A percentile compares a stretch with the other conserved stretches of the same genome.
Evolutionary conservation across 179 eudicot genomes (phyloP).

Genomic region (Silene noctiflora): DNA sequence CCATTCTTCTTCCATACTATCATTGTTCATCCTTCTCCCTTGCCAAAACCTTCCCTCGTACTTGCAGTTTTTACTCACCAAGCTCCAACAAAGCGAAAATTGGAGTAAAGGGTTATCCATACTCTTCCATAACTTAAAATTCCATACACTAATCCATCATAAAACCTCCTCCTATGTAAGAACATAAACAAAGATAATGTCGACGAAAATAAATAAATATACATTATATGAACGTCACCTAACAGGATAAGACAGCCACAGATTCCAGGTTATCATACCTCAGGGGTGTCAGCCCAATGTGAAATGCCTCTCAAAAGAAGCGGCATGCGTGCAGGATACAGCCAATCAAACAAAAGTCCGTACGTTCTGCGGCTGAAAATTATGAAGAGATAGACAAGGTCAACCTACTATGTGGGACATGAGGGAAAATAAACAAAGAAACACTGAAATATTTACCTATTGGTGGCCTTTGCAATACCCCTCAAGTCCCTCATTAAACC

Average conservation of each 20-base stretch:
- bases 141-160: neutral
- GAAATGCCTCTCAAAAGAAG: constrained; percentile 85
- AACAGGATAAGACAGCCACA: neutral
- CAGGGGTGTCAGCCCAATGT: constrained; percentile 98
- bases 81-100: neutral
- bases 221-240: constrained; percentile 1
- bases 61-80: neutral
- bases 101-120: neutral
- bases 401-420: constrained; percentile 8
- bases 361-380: constrained; percentile 80
- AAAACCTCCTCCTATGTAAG: neutral
- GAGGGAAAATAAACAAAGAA: neutral
- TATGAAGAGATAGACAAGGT: constrained; percentile 18
- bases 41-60: neutral
- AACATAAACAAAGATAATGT: neutral
- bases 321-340: constrained; percentile 90
- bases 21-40: neutral
- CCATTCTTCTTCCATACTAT: neutral
- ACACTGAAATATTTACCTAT: constrained; percentile 43
- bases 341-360: constrained; percentile 93
- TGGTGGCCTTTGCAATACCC: constrained; percentile 96
- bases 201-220: neutral
- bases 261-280: constrained; percentile 43
- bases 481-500: constrained; percentile 97
- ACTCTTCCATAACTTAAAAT: neutral